Evolutionary conservation across 805 yeast species (phyloP), one percentile per base, ranked within the genome.

Genomic region (Schwanniomyces polymorphus): DNA sequence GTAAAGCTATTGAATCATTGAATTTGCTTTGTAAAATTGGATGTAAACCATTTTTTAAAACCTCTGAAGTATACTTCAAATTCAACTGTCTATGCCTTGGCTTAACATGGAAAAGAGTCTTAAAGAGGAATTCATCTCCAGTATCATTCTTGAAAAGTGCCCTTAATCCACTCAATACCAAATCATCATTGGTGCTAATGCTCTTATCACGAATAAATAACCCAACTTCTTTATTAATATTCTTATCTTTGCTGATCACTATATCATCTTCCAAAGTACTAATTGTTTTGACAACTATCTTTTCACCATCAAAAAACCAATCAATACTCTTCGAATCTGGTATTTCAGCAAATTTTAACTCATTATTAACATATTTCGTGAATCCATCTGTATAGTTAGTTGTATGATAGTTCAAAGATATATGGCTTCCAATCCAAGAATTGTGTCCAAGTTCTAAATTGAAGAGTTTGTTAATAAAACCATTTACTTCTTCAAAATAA

Each of bases 31-130:
- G 40, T 12, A 73, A 38, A 14, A 65, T 58, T 3, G 78, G 78
- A 48, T 74, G 78, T 27, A 59, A 63, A 3, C 78, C 76, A 43
- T 67, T 68, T 0, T 55, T 45, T 10, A 42, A 34, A 12, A 58
- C 37, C 1, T 18, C n/a, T 18, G 57, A 27, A n/a, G 38, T 21
- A 16, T 38, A 35, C 11, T 31, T 41, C 5, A 37, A n/a, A 34
- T 17, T 23, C 41, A 21, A 18, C 16, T 14, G 29, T 34, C 75
- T 53, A 47, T 70, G 74, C 29, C 74, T 55, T 5, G 77, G 77
- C 50, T 71, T 70, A 11, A 69, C 60, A 50, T 74, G 78, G 54
- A 74, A 72, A 47, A 74, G 48, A 0, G 78, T 74, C 40, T 64
- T 65, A 50, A 60, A 64, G 7, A 68, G 50, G 27, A 53, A 52